Percentiles rank a stretch among this genome's conserved stretches.
phyloP scores from a whole-genome alignment of 805 yeast species.

The Wickerhamiella dianesei region DNA sequence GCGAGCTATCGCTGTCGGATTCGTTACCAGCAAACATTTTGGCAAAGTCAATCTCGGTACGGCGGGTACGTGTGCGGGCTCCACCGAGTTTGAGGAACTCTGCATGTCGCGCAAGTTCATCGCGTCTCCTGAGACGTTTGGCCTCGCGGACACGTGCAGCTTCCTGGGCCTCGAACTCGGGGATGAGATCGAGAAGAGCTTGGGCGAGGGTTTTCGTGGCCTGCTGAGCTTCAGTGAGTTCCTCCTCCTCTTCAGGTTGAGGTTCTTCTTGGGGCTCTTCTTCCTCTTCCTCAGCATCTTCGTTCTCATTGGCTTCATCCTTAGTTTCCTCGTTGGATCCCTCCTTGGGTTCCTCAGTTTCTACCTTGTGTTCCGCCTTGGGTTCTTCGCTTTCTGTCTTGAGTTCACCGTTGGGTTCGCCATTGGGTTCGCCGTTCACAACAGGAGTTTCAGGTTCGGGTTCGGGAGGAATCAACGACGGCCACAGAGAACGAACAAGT shows the following conservation, averaged over 20 bases:
- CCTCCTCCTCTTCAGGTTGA: background rate
- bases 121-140: slow-evolving; percentile 13
- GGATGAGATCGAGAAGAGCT: slow-evolving; percentile 15
- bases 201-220: slow-evolving; percentile 9
- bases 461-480: background rate
- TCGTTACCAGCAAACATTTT: slow-evolving; percentile 1
- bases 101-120: slow-evolving; percentile 14
- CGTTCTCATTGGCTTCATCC: slow-evolving; percentile 1
- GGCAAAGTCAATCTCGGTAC: slow-evolving; percentile 1
- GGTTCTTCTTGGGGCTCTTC: background rate
- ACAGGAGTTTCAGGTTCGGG: slow-evolving; percentile 7
- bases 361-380: background rate
- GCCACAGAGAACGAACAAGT: slow-evolving; percentile 7
- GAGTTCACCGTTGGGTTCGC: background rate
- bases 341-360: background rate
- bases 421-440: background rate
- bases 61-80: slow-evolving; percentile 16
- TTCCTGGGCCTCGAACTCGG: slow-evolving; percentile 15
- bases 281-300: background rate
- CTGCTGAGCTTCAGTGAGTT: background rate
- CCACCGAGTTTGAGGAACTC: slow-evolving; percentile 19
- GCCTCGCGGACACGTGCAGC: slow-evolving; percentile 9
- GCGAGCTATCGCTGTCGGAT: slow-evolving; percentile 5
- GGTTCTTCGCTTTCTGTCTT: background rate
- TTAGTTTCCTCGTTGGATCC: background rate